These are phyloP conservation scores for Strigomonas oncopelti DNA, from an alignment of 208 protist genomes.

Conservation along the genomic window DNA sequence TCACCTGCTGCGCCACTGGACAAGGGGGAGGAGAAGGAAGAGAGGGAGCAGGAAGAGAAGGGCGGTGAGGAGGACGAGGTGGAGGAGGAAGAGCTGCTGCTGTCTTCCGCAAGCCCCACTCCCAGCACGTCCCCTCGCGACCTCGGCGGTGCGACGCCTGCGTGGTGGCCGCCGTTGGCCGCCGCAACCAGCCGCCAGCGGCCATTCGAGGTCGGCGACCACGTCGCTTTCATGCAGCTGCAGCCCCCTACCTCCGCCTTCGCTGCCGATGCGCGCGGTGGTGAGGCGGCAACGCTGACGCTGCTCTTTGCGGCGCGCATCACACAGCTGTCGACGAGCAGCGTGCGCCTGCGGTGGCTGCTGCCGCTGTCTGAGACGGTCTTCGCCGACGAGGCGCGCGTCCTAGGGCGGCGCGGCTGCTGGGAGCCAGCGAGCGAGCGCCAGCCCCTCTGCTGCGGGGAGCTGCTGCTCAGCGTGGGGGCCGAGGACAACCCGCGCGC, in stretches of 20 bases:
- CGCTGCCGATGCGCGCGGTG: too few relatives aligned
- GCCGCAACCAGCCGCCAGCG: not conserved
- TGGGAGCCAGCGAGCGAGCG: not conserved
- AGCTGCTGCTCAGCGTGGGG: conserved; percentile 27
- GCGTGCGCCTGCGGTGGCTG: conserved; percentile 24
- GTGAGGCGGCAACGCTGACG: not conserved
- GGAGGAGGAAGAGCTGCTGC: not conserved
- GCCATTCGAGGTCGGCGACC: not conserved
- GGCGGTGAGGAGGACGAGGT: not conserved
- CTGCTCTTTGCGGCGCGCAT: not conserved
- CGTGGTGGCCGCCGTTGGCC: not conserved
- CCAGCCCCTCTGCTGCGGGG: conserved; percentile 11
- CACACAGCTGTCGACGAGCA: not conserved
- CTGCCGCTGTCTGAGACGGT: conserved; percentile 30
- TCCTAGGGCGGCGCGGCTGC: conserved; percentile 13
- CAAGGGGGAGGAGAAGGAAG: not conserved
- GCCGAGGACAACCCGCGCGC: not conserved
- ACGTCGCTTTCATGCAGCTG: not conserved
- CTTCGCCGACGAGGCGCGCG: conserved; percentile 19
- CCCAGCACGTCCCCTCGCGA: not conserved
- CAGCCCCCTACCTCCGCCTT: too few relatives aligned
- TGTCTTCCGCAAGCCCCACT: not conserved
- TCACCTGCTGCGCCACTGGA: too few relatives aligned
- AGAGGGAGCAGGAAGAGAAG: not conserved
- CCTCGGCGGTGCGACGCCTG: not conserved